phyloP scores from a whole-genome alignment of 306 rosid species.

The Luffa acutangula region DNA sequence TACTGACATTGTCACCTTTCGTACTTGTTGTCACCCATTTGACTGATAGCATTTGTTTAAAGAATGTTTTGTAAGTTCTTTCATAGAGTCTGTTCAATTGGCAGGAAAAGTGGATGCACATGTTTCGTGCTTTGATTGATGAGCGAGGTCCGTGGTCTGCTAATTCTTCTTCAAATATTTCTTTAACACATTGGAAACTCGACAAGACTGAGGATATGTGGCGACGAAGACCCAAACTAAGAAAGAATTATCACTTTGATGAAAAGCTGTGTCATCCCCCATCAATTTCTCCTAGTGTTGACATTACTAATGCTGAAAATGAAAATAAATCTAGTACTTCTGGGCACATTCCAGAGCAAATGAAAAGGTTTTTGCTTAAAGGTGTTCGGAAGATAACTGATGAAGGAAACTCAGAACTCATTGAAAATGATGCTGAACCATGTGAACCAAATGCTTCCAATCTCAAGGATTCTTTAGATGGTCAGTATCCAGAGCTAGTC shows the following conservation, averaged over 20 bases:
- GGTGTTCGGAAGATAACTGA: conserved; percentile 82
- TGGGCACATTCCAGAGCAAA: conserved; percentile 87
- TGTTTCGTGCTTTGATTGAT: conserved; percentile 89
- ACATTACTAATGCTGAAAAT: conserved; percentile 28
- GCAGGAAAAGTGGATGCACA: conserved; percentile 97
- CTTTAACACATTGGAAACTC: conserved; percentile 78
- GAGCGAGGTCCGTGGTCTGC: conserved; percentile 99
- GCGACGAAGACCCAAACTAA: conserved; percentile 83
- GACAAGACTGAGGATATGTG: conserved; percentile 87
- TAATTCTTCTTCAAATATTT: conserved; percentile 62
- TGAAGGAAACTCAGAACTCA: conserved; percentile 57
- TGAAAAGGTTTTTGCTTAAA: conserved; percentile 78
- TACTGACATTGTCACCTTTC: conserved; percentile 11
- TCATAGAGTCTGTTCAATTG: conserved; percentile 18
- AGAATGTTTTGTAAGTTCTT: conserved; percentile 7
- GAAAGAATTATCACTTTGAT: conserved; percentile 84
- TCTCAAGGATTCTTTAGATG: conserved; percentile 43
- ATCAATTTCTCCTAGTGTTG: conserved; percentile 30
- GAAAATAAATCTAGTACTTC: conserved; percentile 59
- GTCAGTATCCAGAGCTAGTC: conserved; percentile 37
- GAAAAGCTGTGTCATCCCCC: conserved; percentile 75
- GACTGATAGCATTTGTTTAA: not conserved
- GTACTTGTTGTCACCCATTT: conserved; percentile 6
- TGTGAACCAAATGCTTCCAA: conserved; percentile 35
- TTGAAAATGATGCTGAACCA: conserved; percentile 44